phyloP scores from a whole-genome alignment of 345 rosid species.

The Rhodamnia argentea region DNA sequence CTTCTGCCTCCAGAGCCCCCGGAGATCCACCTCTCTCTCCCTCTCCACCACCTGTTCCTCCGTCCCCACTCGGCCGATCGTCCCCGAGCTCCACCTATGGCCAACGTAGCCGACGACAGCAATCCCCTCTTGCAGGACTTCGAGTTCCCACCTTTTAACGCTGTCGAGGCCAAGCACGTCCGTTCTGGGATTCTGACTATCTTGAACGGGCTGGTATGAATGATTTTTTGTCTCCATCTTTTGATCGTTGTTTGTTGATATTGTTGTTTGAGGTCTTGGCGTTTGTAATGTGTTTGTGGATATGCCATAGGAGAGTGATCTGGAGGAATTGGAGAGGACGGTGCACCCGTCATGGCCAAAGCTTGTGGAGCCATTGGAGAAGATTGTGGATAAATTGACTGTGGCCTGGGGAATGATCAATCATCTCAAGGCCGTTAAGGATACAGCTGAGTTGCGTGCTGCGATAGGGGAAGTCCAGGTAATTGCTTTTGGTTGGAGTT shows the following conservation, averaged over 20 bases:
- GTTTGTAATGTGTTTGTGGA: background rate
- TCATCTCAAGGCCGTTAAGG: conserved; percentile 87
- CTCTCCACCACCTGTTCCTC: background rate
- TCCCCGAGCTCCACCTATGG: conserved; percentile 12
- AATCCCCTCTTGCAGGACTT: conserved; percentile 73
- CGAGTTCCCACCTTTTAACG: conserved; percentile 67
- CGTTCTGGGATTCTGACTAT: conserved; percentile 69
- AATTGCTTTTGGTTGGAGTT: background rate
- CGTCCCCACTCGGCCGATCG: background rate
- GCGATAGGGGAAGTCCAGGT: conserved; percentile 97
- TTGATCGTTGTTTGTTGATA: background rate
- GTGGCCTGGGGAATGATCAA: conserved; percentile 75
- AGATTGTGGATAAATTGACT: conserved; percentile 47
- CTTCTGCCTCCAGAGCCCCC: conserved; percentile 5
- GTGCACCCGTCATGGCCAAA: conserved; percentile 85
- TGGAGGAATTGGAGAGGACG: conserved; percentile 60
- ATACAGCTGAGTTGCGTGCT: conserved; percentile 73
- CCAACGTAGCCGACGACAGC: conserved; percentile 11
- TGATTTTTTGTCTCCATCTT: background rate
- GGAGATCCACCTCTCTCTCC: background rate
- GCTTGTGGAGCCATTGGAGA: conserved; percentile 91
- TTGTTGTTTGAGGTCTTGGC: background rate
- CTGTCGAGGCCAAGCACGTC: conserved; percentile 56
- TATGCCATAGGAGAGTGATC: conserved; percentile 41
- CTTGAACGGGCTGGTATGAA: conserved; percentile 49